phyloP scores from a whole-genome alignment of 2,329 filamentous ascomycete genomes.

The Pestalotiopsis sp. region DNA sequence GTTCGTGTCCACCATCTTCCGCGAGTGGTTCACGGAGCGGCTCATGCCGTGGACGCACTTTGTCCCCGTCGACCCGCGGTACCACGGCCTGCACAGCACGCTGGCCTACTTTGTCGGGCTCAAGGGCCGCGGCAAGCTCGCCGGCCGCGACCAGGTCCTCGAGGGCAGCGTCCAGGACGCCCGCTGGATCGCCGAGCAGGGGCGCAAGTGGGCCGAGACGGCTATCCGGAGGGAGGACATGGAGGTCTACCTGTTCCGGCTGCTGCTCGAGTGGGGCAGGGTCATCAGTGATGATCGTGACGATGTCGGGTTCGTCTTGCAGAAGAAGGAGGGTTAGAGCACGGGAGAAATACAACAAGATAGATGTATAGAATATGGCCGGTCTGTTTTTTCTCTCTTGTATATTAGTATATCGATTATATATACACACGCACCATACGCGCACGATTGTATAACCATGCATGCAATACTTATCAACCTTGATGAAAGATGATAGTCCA shows the following conservation, averaged over 20 bases:
- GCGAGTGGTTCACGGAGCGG: slow-evolving; percentile 78
- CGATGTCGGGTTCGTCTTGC: slow-evolving; percentile 40
- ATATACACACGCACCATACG: not conserved
- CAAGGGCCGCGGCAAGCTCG: slow-evolving; percentile 43
- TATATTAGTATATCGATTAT: not conserved
- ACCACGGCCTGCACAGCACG: slow-evolving; percentile 74
- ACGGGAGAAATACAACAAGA: not conserved
- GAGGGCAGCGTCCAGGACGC: slow-evolving; percentile 55
- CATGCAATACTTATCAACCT: no score
- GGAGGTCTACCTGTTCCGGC: slow-evolving; percentile 78
- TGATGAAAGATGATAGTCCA: no score
- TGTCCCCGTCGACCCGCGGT: slow-evolving; percentile 74
- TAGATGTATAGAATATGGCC: not conserved
- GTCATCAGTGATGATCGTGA: slow-evolving; percentile 65
- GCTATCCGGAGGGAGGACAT: slow-evolving; percentile 73
- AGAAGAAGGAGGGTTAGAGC: not conserved
- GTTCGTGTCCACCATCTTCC: slow-evolving; percentile 73
- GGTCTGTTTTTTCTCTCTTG: not conserved
- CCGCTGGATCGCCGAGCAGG: slow-evolving; percentile 67
- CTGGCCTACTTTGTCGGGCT: slow-evolving; percentile 74
- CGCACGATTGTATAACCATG: no score
- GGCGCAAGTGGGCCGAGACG: slow-evolving; percentile 65
- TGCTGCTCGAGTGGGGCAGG: slow-evolving; percentile 78
- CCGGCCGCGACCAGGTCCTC: slow-evolving; percentile 50
- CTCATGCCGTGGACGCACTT: slow-evolving; percentile 80